phyloP scores from a whole-genome alignment of 306 rosid genomes.

The Vigna mungo region DNA sequence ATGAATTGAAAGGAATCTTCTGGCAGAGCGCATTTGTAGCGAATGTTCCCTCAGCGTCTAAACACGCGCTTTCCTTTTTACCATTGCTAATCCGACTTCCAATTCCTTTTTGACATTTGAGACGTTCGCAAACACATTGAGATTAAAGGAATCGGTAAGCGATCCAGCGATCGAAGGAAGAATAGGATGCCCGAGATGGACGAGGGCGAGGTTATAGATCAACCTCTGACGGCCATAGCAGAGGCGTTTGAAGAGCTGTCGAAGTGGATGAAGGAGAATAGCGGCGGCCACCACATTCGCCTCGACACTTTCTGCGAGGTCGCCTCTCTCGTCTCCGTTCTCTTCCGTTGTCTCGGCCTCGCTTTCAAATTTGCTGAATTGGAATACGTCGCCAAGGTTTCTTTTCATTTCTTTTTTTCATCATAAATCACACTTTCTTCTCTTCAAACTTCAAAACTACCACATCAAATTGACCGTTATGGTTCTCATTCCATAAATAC shows the following conservation, averaged over 20 bases:
- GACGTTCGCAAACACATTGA: neutral
- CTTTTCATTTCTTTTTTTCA: neutral
- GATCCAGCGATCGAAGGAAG: neutral
- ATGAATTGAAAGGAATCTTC: no score
- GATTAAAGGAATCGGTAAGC: neutral
- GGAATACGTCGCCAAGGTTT: conserved; percentile 90
- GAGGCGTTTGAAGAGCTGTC: conserved; percentile 77
- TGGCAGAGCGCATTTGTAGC: no score
- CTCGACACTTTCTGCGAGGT: conserved; percentile 69
- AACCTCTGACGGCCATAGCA: conserved; percentile 71
- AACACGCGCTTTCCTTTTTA: neutral
- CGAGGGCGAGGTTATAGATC: neutral
- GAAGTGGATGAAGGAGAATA: conserved; percentile 23
- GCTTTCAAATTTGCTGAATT: conserved; percentile 96
- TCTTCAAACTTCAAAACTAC: neutral
- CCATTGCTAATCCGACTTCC: neutral
- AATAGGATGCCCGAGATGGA: conserved; percentile 44
- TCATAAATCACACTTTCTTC: neutral
- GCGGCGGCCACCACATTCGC: conserved; percentile 42
- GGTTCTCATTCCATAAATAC: neutral
- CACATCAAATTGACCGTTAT: no score
- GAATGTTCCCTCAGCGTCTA: neutral
- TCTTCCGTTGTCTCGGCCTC: conserved; percentile 81
- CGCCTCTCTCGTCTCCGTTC: conserved; percentile 71
- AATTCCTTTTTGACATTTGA: neutral